phyloP scores from a whole-genome alignment of 2,329 filamentous ascomycete species.

The Thelonectria discophora region DNA sequence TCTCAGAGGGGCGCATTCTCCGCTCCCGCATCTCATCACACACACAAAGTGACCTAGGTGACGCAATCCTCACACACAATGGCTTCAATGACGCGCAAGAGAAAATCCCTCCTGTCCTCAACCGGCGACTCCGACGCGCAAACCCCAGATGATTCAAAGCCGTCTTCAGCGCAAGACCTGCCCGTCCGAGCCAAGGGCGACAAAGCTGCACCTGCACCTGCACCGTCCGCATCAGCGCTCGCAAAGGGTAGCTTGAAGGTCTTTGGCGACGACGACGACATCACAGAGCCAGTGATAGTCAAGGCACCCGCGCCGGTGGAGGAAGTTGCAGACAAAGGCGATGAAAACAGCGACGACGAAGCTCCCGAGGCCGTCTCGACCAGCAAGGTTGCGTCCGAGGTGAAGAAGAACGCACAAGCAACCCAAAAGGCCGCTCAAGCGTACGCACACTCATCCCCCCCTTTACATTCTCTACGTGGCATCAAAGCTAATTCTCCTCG shows the following conservation, averaged over 20 bases:
- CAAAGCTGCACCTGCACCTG: constrained; percentile 30
- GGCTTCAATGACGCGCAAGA: constrained; percentile 44
- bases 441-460: constrained; percentile 49
- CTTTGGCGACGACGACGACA: constrained; percentile 48
- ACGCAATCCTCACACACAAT: constrained; percentile 25
- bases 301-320: constrained; percentile 30
- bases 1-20: constrained; percentile 5
- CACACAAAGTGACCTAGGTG: neutral
- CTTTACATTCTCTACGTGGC: neutral
- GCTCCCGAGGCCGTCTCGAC: constrained; percentile 69
- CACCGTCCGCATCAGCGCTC: constrained; percentile 19
- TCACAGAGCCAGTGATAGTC: constrained; percentile 11
- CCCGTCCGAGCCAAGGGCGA: constrained; percentile 48
- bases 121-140: constrained; percentile 25
- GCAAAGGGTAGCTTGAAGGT: constrained; percentile 45
- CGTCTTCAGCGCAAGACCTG: constrained; percentile 40
- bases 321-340: constrained; percentile 46
- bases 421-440: constrained; percentile 60
- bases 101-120: constrained; percentile 40
- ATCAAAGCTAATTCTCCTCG: constrained; percentile 13
- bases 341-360: constrained; percentile 60
- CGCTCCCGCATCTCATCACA: constrained; percentile 9
- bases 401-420: constrained; percentile 56
- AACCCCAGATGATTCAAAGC: constrained; percentile 30
- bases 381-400: constrained; percentile 55